These are phyloP conservation scores for Candida tetrigidarum DNA, from an alignment of 1,139 yeast species.

Conservation along the genomic window DNA sequence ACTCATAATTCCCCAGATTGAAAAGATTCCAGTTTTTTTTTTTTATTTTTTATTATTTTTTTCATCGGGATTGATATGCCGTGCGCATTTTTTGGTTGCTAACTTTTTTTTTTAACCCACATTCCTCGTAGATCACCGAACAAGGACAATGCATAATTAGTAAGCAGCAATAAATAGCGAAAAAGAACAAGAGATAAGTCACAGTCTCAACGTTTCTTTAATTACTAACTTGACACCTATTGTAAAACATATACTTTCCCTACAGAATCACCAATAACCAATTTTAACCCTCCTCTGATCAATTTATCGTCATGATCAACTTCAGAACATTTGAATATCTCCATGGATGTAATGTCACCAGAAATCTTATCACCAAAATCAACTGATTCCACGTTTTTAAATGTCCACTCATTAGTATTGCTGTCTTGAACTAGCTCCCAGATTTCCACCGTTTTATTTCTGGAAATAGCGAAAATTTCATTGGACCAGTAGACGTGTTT, in stretches of 20 bases:
- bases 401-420: conserved; percentile 25
- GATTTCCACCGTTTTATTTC: conserved; percentile 25
- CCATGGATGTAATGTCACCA: conserved; percentile 31
- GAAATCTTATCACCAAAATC: conserved; percentile 18
- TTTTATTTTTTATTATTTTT: too few species aligned
- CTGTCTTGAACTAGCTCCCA: conserved; percentile 28
- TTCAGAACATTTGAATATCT: conserved; percentile 34
- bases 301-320: conserved; percentile 41
- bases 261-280: conserved; percentile 42
- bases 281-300: conserved; percentile 33
- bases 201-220: too few species aligned
- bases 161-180: too few species aligned
- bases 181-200: too few species aligned
- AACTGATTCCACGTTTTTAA: conserved; percentile 23
- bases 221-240: not conserved
- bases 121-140: too few species aligned
- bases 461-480: conserved; percentile 36
- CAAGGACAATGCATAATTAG: too few species aligned
- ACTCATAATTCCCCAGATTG: too few species aligned
- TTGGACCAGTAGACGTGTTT: conserved; percentile 44
- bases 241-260: conserved; percentile 38
- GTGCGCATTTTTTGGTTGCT: too few species aligned
- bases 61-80: not conserved
- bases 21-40: too few species aligned
- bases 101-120: too few species aligned